Evolutionary conservation across 2,329 filamentous ascomycete species (phyloP), one percentile per base, ranked within the genome.

Genomic region (Pseudogymnoascus sp.): DNA sequence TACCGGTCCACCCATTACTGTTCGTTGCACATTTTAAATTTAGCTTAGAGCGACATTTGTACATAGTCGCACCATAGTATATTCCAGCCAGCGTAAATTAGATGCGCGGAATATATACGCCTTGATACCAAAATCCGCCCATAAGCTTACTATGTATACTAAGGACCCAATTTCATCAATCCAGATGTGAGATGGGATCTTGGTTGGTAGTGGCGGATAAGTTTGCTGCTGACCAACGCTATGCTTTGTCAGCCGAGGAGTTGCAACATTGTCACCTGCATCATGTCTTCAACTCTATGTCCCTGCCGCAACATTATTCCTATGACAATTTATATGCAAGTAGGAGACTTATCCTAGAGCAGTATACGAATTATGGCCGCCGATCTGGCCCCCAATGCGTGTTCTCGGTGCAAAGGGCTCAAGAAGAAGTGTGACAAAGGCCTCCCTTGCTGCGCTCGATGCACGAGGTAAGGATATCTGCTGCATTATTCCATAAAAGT

Each of bases 351-450:
- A 21, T 55, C n/a, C 15, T 13, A 33, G 29, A 15, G 29, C 31
- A 55, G 9, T 55, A 33, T 17, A 33, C 33, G 15, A 35, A 6
- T 55, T 55, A 55, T 55, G 48, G 48, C 48, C 15, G 15, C 48
- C 4, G 48, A 55, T 55, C 35, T 33, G 10, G 29, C 48, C 29
- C 29, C 48, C 27, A 55, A 59, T 29, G 64, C 62, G 12, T 65
- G 64, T 29, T 17, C 44, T 38, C 60, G 60, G 39, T 66, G 65
- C 51, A 65, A 62, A 51, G 29, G 61, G 7, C 63, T 62, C 10
- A 66, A 66, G 63, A 66, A 66, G 60, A 65, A 62, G 33, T 66
- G 65, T 33, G 65, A 66, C 25, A 65, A 65, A 59, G 36, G 39
- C 4, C 31, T 66, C 15, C 63, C 65, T 12, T 36, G 58, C 7